Base-by-base conservation (phyloP, 2,329 filamentous ascomycete genomes). In the Neopestalotiopsis sp. region DNA sequence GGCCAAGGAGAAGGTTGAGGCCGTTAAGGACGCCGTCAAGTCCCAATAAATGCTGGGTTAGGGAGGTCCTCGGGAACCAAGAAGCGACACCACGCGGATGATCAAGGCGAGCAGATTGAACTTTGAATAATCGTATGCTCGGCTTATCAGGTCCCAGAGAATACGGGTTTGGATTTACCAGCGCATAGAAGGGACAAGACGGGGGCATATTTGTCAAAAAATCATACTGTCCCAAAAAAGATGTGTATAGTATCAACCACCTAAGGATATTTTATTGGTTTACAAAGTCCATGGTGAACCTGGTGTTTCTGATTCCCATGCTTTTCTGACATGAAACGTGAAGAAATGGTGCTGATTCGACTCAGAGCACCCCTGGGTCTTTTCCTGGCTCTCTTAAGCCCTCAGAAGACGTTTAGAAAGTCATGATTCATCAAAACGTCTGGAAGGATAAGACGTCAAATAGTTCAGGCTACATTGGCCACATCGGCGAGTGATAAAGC, bases 1-100 rank as follows among this genome's bases (percentile, higher is more conserved):
- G 70, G 82, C 59, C 42, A 67, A 69, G 68, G 69, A 70, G 62
- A 65, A 67, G 68, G 68, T 68, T 10, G 61, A 67, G 65, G 30
- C 65, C 28, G 68, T 68, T 20, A 69, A 69, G 66, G 62, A 45
- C 14, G 69, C 58, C 49, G 66, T 68, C 38, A 70, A 70, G 69
- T 64, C 66, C 63, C 66, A 65, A 56, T 62, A 62, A 62, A 62
- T 62, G 13, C 7, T 28, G 24, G 24, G 30, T 24, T 30, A 17
- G 34, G 32, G 59, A 52, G 45, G n/a, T 17, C n/a, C 45, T 52
- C 45, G 9, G 7, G n/a, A 52, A n/a, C 1, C 10, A n/a, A 52
- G 45, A 20, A 20, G 45, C 45, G 45, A 49, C 17, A 24, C 24
- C 24, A 52, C 1, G 7, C 4, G n/a, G 45, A 52, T 17, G 45